Evolutionary conservation across 2,329 filamentous ascomycete species (phyloP).

Genomic region (Penicillium sp.): DNA sequence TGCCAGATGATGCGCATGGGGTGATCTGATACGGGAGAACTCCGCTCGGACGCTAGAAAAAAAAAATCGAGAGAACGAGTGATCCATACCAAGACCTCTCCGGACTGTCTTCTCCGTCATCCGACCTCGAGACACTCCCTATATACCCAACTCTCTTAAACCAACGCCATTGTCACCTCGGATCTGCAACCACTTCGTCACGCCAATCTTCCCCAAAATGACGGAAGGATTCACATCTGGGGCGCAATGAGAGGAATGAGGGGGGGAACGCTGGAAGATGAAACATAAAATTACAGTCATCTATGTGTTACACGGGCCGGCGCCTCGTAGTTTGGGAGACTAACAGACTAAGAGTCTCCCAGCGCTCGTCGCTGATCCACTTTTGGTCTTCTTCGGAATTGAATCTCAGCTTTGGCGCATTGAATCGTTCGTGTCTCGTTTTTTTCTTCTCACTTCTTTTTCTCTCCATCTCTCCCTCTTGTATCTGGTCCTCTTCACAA

Average conservation of each 20-base stretch:
- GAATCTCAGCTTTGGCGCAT: conserved; percentile 10
- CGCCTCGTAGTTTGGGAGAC: conserved; percentile 16
- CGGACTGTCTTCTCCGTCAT: no score
- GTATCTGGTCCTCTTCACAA: neutral
- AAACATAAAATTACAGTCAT: conserved; percentile 25
- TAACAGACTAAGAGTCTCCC: conserved; percentile 22
- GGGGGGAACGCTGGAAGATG: no score
- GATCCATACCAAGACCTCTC: no score
- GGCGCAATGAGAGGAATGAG: no score
- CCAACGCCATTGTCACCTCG: no score
- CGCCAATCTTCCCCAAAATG: no score
- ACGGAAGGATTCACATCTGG: neutral
- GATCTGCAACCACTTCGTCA: no score
- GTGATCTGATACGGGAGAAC: conserved; percentile 19
- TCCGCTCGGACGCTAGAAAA: conserved; percentile 8
- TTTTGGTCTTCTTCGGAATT: conserved; percentile 25
- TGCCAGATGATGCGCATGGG: conserved; percentile 8
- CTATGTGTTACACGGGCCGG: conserved; percentile 25
- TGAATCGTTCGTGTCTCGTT: conserved; percentile 6
- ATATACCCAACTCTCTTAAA: no score
- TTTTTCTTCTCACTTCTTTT: conserved; percentile 3
- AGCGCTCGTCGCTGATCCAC: no score
- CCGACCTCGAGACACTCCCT: no score
- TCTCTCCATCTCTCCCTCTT: conserved; percentile 1
- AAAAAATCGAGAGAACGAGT: neutral